A percentile compares a stretch with the other conserved stretches of the same genome.
These are phyloP conservation scores for Rhytidiadelphus loreus DNA, from an alignment of 225 moss, liverwort and hornwort genomes.

Conservation along the genomic window DNA sequence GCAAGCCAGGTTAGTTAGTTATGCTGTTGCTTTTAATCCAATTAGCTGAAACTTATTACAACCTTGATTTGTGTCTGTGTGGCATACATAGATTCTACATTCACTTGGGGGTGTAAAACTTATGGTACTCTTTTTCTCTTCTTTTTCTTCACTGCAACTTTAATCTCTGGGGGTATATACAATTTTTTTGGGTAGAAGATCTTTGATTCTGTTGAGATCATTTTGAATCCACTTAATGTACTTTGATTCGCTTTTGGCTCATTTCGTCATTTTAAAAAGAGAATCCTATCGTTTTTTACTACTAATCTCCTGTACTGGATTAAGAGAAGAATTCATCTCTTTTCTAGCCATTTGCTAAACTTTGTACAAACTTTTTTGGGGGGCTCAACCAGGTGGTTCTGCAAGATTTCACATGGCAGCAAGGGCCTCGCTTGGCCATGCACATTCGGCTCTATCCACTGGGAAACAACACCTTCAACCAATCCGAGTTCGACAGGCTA, in stretches of 20 bases:
- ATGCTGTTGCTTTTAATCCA: background rate
- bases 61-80: background rate
- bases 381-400: conserved; percentile 26
- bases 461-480: conserved; percentile 15
- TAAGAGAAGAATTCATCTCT: background rate
- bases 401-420: conserved; percentile 26
- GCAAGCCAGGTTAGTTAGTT: conserved; percentile 18
- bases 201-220: background rate
- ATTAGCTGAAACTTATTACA: background rate
- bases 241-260: background rate
- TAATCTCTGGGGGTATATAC: accelerated
- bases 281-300: background rate
- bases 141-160: too few relatives aligned
- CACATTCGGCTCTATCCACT: conserved; percentile 35
- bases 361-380: background rate
- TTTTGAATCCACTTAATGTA: background rate
- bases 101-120: background rate
- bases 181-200: background rate
- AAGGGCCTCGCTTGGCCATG: conserved; percentile 49
- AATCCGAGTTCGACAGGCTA: conserved; percentile 31
- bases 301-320: background rate
- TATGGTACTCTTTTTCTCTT: background rate
- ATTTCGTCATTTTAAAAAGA: background rate
- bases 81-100: background rate
- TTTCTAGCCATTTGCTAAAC: background rate